Base-by-base conservation (phyloP, 1,284 basidiomycete species). In the Gymnopus androsaceus region DNA sequence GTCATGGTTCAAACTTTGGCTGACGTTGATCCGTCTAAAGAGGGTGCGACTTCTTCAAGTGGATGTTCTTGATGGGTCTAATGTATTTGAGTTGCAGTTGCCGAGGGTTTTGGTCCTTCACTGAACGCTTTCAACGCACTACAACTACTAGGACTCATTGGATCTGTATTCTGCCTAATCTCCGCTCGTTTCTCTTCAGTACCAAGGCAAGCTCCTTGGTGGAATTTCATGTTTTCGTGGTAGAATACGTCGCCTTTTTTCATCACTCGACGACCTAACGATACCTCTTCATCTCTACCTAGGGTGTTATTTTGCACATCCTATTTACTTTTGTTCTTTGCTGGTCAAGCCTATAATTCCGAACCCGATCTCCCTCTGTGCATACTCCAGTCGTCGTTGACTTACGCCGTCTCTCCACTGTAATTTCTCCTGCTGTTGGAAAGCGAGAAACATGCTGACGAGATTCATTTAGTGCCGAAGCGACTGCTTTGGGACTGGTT, bases 231-330 rank as follows among this genome's bases (percentile, higher is more conserved):
- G n/a, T n/a, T n/a, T n/a, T n/a, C n/a, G n/a, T n/a, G n/a, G n/a
- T n/a, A n/a, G n/a, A n/a, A n/a, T n/a, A n/a, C n/a, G n/a, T n/a
- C n/a, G n/a, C n/a, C n/a, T n/a, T n/a, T n/a, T n/a, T 57, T 64
- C 50, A 59, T 60, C 21, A 57, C 56, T 21, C 62, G n/a, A n/a
- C n/a, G n/a, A n/a, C n/a, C n/a, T n/a, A n/a, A n/a, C n/a, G n/a
- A n/a, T n/a, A n/a, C n/a, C n/a, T n/a, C n/a, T n/a, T n/a, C n/a
- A n/a, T n/a, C n/a, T n/a, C n/a, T n/a, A n/a, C n/a, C n/a, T n/a
- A n/a, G 61, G 63, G 60, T 62, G 21, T 50, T 62, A 3, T 64
- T 59, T 31, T 61, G 61, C 23, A 53, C 57, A 23, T 64, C 63
- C 3, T 62, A 62, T 52, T 45, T 61, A 6, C 58, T 64, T 8